Evolutionary conservation across 208 protist genomes (phyloP).

Genomic region (Borovskyia barvae): DNA sequence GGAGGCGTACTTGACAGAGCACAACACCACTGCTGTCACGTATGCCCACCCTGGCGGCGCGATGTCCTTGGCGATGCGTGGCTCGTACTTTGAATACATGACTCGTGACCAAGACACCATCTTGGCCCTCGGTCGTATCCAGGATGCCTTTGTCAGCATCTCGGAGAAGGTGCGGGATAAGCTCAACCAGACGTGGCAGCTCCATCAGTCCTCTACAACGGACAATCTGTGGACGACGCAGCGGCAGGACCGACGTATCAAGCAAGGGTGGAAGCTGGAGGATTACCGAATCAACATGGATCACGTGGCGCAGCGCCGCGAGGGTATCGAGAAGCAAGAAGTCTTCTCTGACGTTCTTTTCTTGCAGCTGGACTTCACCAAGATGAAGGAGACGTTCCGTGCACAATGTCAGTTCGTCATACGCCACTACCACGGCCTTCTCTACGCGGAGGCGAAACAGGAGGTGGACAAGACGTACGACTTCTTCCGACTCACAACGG

Average conservation of each 20-base stretch:
- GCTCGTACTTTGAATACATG: conserved; percentile 95
- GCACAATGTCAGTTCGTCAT: conserved; percentile 95
- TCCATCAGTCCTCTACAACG: conserved; percentile 95
- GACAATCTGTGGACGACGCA: conserved; percentile 94
- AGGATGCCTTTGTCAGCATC: conserved; percentile 89
- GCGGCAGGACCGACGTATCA: conserved; percentile 92
- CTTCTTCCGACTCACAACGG: conserved; percentile 76
- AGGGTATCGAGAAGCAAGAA: conserved; percentile 96
- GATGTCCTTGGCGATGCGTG: conserved; percentile 43
- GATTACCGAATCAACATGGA: conserved; percentile 95
- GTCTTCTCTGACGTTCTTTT: conserved; percentile 94
- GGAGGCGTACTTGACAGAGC: conserved; percentile 51
- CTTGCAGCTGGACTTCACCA: conserved; percentile 94
- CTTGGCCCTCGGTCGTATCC: conserved; percentile 87
- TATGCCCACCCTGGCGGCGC: conserved; percentile 65
- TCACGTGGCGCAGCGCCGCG: conserved; percentile 91
- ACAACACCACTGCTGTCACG: conserved; percentile 41
- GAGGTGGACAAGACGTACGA: conserved; percentile 92
- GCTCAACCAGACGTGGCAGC: conserved; percentile 94
- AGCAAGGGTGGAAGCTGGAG: conserved; percentile 92
- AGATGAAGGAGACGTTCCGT: conserved; percentile 96
- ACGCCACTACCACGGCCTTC: conserved; percentile 93
- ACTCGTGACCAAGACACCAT: conserved; percentile 93
- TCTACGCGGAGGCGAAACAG: conserved; percentile 91
- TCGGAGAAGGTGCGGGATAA: conserved; percentile 92